Evolutionary conservation across 176 grass and related monocot genomes (phyloP), one percentile per base, ranked within the genome.

Genomic region (Poa pratensis): DNA sequence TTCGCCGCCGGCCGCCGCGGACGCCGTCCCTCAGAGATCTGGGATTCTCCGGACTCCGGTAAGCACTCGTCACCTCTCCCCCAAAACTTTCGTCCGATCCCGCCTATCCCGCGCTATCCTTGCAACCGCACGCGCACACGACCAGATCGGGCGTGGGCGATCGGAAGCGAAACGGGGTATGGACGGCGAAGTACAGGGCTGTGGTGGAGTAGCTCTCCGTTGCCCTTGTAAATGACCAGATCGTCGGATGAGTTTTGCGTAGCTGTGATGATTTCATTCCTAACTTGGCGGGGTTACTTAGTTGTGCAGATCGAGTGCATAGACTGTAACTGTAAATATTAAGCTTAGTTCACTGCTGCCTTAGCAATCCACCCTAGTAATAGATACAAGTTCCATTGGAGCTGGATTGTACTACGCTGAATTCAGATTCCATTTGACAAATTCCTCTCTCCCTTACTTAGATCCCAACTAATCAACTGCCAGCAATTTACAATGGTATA

Each of bases 381-480:
- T 48, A 7, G 23, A 23, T 30, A 43, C 15, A 63, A 11, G 9
- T 64, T 45, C 16, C 39, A 17, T 19, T 48, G 16, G 23, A 79
- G 58, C 40, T 64, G 19, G 59, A 48, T 48, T 13, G 10, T 80
- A 63, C 16, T 20, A 14, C 4, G 23, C 9, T 6, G 37, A 62
- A 61, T 48, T 64, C 22, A 1, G 2, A 20, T 12, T 7, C 8
- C 27, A 40, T 27, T 26, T 10, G 9, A 28, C 26, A 79, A 45
- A 17, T 12, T 62, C 14, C 30, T 40, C 59, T 26, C 10, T 23
- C 39, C 58, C 14, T 61, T 78, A 16, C 76, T 12, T 60, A 9
- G 39, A 79, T 62, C 57, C 74, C 55, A 66, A 79, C 83, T 60
- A 63, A 72, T 84, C 52, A 34, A 78, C 22, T 46, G 18, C 22